These are phyloP conservation scores for Mucor piriformis DNA, from an alignment of 371 early-diverging fungal species.

Conservation along the genomic window DNA sequence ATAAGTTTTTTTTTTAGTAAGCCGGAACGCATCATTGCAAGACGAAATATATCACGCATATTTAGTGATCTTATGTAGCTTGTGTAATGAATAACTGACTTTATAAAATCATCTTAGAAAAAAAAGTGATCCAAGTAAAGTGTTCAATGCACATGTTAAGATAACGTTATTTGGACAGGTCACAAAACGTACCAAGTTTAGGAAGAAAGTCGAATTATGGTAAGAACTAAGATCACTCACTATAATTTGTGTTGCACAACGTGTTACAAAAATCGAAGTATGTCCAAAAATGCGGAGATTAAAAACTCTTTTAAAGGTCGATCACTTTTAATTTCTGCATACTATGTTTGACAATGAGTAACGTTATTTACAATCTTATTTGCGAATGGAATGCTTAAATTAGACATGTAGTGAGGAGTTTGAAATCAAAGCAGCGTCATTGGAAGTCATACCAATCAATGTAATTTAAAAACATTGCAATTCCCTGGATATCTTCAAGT, in stretches of 20 bases:
- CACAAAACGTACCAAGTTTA: slow-evolving; percentile 17
- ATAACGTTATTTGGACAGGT: background rate
- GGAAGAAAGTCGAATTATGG: slow-evolving; percentile 15
- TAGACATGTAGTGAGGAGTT: too few species aligned
- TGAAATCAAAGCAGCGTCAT: too few species aligned
- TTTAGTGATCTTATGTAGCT: background rate
- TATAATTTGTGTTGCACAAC: slow-evolving; percentile 2
- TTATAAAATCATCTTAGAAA: background rate
- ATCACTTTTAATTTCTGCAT: too few species aligned
- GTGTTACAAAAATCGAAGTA: background rate
- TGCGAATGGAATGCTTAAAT: too few species aligned
- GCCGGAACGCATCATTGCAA: background rate
- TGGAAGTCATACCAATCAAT: too few species aligned
- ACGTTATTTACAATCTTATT: too few species aligned
- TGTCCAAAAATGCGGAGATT: too few species aligned
- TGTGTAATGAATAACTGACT: background rate
- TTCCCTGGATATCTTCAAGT: too few species aligned
- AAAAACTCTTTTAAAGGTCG: too few species aligned
- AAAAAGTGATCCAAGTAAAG: background rate
- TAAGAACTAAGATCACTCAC: background rate
- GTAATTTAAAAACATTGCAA: too few species aligned
- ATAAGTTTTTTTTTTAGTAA: background rate
- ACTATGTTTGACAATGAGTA: too few species aligned
- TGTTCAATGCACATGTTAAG: slow-evolving; percentile 8
- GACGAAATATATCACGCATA: background rate